These are phyloP conservation scores for Yamadazyma spencermartinsiae DNA, from an alignment of 1,139 yeast genomes.

Conservation along the genomic window DNA sequence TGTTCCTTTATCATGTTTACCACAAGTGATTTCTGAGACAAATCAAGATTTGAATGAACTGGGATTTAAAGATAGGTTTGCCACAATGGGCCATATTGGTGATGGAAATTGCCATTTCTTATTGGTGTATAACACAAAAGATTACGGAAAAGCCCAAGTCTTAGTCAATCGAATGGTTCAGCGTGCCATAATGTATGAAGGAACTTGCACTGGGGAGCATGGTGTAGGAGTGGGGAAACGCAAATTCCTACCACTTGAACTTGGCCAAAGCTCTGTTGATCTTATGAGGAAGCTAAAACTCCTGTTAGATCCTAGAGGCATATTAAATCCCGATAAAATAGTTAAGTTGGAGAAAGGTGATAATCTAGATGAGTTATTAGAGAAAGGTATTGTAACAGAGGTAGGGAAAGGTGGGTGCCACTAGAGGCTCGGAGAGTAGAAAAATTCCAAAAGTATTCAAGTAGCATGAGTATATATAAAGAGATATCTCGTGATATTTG, in stretches of 20 bases:
- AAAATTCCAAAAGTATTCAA: too few species aligned
- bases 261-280: conserved; percentile 39
- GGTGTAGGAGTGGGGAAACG: conserved; percentile 51
- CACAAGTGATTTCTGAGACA: conserved; percentile 50
- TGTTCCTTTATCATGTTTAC: conserved; percentile 54
- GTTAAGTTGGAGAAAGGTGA: conserved; percentile 41
- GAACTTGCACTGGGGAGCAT: conserved; percentile 51
- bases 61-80: conserved; percentile 42
- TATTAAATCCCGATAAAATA: conserved; percentile 47
- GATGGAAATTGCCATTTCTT: conserved; percentile 65
- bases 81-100: conserved; percentile 62
- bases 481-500: too few species aligned
- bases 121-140: conserved; percentile 47
- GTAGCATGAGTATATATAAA: too few species aligned
- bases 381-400: conserved; percentile 20
- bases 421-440: too few species aligned
- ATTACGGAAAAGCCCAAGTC: conserved; percentile 34
- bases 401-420: conserved; percentile 8
- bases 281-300: conserved; percentile 45
- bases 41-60: conserved; percentile 43
- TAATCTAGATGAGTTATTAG: conserved; percentile 31
- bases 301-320: conserved; percentile 41
- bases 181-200: conserved; percentile 45
- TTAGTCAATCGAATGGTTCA: conserved; percentile 52
- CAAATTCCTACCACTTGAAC: conserved; percentile 35